Evolutionary conservation across 1,284 basidiomycete genomes (phyloP).

Genomic region (Earliella scabrosa): DNA sequence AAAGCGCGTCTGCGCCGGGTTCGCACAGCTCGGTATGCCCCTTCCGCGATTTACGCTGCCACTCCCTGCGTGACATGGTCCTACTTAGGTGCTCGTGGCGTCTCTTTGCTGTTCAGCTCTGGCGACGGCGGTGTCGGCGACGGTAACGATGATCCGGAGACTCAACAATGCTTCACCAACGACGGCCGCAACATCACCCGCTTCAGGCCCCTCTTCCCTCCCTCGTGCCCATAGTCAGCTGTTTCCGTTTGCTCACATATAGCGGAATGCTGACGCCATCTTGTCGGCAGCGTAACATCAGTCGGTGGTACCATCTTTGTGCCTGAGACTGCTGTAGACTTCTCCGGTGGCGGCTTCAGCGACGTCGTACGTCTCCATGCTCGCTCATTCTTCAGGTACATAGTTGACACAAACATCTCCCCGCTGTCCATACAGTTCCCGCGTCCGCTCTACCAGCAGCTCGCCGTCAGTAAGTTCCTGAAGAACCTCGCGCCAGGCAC

Average conservation of each 20-base stretch:
- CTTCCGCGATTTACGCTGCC: background rate
- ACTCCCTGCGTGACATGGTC: background rate
- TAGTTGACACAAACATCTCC: too few relatives aligned
- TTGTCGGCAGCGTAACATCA: slow-evolving; percentile 48
- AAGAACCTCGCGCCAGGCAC: slow-evolving; percentile 46
- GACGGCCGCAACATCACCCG: slow-evolving; percentile 53
- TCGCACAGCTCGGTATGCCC: slow-evolving; percentile 64
- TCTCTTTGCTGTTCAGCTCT: slow-evolving; percentile 63
- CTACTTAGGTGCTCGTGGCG: slow-evolving; percentile 59
- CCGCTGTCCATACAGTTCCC: background rate
- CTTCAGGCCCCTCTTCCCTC: slow-evolving; percentile 69
- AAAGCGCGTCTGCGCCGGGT: slow-evolving; percentile 60
- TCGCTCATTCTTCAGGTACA: too few relatives aligned
- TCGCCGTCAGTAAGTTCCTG: slow-evolving; percentile 48
- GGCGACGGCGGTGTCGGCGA: slow-evolving; percentile 78
- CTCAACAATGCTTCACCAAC: slow-evolving; percentile 61
- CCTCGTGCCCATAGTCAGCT: slow-evolving; percentile 53
- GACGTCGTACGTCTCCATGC: slow-evolving; percentile 46
- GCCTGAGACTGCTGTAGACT: slow-evolving; percentile 59
- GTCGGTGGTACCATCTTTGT: slow-evolving; percentile 63
- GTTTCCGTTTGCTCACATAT: slow-evolving; percentile 12
- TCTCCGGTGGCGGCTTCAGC: slow-evolving; percentile 75
- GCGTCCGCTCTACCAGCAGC: slow-evolving; percentile 47
- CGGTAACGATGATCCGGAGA: slow-evolving; percentile 49
- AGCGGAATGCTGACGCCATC: background rate